Conservation (phyloP, 805 yeast genomes). For the Pichia insulana region DNA sequence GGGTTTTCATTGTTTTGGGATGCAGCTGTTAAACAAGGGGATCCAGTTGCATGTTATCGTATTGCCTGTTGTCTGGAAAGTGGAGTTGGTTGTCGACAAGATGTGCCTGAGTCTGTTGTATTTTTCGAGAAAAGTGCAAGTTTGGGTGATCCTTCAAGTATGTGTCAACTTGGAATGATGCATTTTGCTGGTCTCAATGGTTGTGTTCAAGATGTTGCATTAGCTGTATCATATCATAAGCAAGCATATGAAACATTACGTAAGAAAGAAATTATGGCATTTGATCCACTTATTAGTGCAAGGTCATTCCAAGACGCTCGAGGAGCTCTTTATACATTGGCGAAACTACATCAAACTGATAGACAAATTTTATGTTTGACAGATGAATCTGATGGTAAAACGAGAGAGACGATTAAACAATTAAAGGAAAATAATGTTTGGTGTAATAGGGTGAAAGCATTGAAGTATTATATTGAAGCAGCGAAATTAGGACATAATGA, state of each 20-base stretch:
- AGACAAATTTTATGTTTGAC: constrained; percentile 22
- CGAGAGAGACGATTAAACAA: constrained; percentile 27
- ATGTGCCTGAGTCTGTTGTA: constrained; percentile 37
- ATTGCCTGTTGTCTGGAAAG: constrained; percentile 65
- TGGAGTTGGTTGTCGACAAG: constrained; percentile 45
- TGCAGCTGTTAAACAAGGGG: constrained; percentile 46
- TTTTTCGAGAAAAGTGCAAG: constrained; percentile 55
- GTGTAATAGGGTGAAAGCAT: constrained; percentile 34
- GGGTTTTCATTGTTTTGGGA: constrained; percentile 54
- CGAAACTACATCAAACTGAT: constrained; percentile 30
- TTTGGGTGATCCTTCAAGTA: constrained; percentile 54
- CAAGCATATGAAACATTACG: constrained; percentile 21
- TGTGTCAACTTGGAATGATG: constrained; percentile 68
- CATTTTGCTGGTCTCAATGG: constrained; percentile 36
- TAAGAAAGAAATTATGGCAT: constrained; percentile 21
- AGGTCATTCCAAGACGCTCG: constrained; percentile 29
- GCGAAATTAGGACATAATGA: constrained; percentile 54
- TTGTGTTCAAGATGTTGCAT: constrained; percentile 20
- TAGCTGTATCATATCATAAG: constrained; percentile 23
- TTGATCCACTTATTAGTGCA: constrained; percentile 27
- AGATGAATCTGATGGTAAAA: constrained; percentile 20
- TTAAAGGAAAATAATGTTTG: constrained; percentile 25
- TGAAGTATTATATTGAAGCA: constrained; percentile 47
- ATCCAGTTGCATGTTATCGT: constrained; percentile 56
- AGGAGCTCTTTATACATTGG: constrained; percentile 28